Evolutionary conservation across 345 rosid species (phyloP), one percentile per base, ranked within the genome.

Genomic region (Salix dunnii): DNA sequence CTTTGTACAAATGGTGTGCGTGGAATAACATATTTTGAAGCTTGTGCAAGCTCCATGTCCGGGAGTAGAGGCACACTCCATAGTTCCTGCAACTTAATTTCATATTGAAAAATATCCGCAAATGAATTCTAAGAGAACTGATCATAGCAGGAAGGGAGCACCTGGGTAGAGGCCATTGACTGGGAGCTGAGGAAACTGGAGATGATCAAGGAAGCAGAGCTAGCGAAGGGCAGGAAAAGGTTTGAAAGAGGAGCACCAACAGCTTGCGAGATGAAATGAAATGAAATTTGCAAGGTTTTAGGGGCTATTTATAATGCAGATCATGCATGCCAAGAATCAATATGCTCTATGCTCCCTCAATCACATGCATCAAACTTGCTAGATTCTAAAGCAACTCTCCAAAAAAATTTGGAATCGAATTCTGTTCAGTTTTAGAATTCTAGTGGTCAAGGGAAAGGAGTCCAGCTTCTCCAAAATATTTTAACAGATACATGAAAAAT

Each of bases 141-240:
- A 46, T n/a, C n/a, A n/a, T 46, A 46, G 51, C 17, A 14, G 51
- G 17, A 6, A 14, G 51, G 51, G 49, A 46, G 17, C 18, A 46
- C 51, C 51, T 46, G 51, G 35, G 43, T 18, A 23, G 78, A 75
- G 25, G 78, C 73, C 78, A 75, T 75, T 66, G 53, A 40, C 3
- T 25, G 33, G 40, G 51, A 31, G 4, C 4, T 6, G 35, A 33
- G 42, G 3, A 33, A 53, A 16, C 3, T 43, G 48, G 43, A 36
- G 68, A 68, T 13, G 68, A 68, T 14, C 25, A 25, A 6, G 13
- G 12, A 35, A 11, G 36, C 5, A 30, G 4, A 46, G 30, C 5
- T 42, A 74, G 13, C 20, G 3, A 38, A 8, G 25, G 33, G 8
- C 21, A 30, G 31, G 28, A 20, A 14, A 17, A 20, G 12, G 48